Conservation (phyloP, 768 basidiomycete genomes). For the Nidula microcarpa region DNA sequence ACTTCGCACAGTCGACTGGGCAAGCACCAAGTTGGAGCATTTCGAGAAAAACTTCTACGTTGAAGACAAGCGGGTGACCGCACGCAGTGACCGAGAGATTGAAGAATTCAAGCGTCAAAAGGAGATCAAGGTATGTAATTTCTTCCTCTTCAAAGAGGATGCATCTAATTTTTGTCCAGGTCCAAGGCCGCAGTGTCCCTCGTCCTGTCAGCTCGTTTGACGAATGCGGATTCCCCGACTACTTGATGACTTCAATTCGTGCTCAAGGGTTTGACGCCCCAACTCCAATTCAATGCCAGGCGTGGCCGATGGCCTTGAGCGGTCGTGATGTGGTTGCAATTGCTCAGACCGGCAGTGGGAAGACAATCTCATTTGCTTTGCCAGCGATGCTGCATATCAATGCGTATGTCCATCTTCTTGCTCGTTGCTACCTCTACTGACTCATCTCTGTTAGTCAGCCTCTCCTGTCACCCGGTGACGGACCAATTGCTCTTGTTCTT, state of each 20-base stretch:
- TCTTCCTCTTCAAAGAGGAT: background rate
- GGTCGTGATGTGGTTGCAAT: constrained; percentile 95
- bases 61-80: constrained; percentile 82
- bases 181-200: constrained; percentile 86
- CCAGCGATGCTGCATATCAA: constrained; percentile 99
- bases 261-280: constrained; percentile 91
- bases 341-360: constrained; percentile 97
- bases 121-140: constrained; percentile 74
- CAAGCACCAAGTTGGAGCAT: constrained; percentile 61
- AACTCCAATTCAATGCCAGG: constrained; percentile 97
- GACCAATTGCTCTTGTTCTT: constrained; percentile 94
- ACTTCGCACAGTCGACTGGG: constrained; percentile 86
- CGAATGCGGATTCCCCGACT: constrained; percentile 95
- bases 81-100: constrained; percentile 79
- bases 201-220: constrained; percentile 90
- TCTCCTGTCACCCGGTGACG: constrained; percentile 88
- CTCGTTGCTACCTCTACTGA: background rate
- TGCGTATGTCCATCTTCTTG: constrained; percentile 57
- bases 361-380: constrained; percentile 97
- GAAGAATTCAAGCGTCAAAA: constrained; percentile 81
- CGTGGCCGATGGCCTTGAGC: constrained; percentile 98
- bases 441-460: constrained; percentile 63
- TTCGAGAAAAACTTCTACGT: constrained; percentile 99
- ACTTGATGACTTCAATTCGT: constrained; percentile 89
- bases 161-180: constrained; percentile 32